phyloP scores from a whole-genome alignment of 805 yeast species.

The Helenozyma baotianmanensis region DNA sequence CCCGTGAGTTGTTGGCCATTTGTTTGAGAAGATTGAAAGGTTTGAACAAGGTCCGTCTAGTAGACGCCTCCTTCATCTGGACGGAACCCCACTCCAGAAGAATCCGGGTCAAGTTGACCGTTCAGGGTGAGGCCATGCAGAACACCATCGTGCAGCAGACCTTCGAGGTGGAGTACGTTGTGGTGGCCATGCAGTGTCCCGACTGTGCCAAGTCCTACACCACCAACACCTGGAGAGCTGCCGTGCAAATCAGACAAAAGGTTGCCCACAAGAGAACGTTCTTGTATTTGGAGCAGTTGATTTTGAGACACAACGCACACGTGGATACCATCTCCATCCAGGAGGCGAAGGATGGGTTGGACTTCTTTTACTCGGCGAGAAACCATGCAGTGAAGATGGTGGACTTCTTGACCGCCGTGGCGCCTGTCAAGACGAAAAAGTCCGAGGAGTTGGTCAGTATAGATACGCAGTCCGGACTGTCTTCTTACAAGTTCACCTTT shows the following conservation, averaged over 20 bases:
- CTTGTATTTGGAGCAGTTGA: conserved; percentile 90
- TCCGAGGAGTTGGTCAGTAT: conserved; percentile 89
- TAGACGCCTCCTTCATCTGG: conserved; percentile 96
- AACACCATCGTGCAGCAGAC: conserved; percentile 91
- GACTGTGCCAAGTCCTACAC: conserved; percentile 98
- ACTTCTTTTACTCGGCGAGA: conserved; percentile 83
- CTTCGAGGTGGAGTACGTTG: conserved; percentile 91
- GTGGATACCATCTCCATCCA: conserved; percentile 89
- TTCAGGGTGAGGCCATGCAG: conserved; percentile 93
- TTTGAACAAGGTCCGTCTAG: conserved; percentile 73
- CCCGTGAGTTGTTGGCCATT: conserved; percentile 86
- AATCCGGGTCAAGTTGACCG: conserved; percentile 83
- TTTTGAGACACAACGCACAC: conserved; percentile 88
- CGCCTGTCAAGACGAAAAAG: conserved; percentile 76
- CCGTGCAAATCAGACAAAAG: conserved; percentile 96
- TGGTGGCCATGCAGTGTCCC: conserved; percentile 94
- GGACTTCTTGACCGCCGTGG: conserved; percentile 80
- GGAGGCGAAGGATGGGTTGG: conserved; percentile 91
- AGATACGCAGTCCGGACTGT: conserved; percentile 87
- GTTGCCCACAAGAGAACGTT: conserved; percentile 96
- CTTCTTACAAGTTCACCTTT: conserved; percentile 84
- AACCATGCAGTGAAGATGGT: conserved; percentile 93
- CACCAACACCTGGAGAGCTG: conserved; percentile 96
- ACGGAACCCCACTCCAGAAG: conserved; percentile 99
- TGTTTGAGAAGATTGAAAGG: conserved; percentile 88